Base-by-base conservation (phyloP, 1,284 basidiomycete genomes). In the Mycena sp. region DNA sequence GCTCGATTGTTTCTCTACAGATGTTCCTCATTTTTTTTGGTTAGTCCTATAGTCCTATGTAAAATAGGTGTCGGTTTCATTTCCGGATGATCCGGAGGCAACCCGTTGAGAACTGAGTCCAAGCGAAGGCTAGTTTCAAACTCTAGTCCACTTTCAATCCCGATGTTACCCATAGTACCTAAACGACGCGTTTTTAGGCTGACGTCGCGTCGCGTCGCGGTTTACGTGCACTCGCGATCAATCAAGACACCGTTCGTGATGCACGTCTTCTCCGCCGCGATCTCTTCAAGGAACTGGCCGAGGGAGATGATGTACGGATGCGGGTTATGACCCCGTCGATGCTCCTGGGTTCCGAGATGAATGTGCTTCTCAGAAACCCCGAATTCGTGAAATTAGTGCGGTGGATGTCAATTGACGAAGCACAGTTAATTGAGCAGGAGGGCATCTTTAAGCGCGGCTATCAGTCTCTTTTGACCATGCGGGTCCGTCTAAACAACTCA, bases 371-470 rank as follows among this genome's bases (percentile, higher is more conserved):
- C 30, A 44, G 38, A 26, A 25, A 38, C 19, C 14, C 26, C 11
- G 58, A 59, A 32, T 40, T 50, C 37, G 29, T 35, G 19, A 28
- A 23, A 4, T 10, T 21, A 4, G 49, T 67, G n/a, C 51, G 50
- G 5, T 66, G 64, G 64, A 32, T 66, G 37, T 40, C 61, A 12
- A 60, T 65, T 49, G 66, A 65, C 26, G 66, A 68, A 51, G 55
- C 46, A 10, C 60, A 68, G 46, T 55, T 68, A 3, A 41, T 55
- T 25, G 44, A 64, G 29, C 35, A 45, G 11, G 32, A 25, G 7
- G 50, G 64, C 11, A 23, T 52, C 14, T 68, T 68, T 45, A 4
- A 28, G 6, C 29, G 6, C 16, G 32, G 48, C 9, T 64, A 64
- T 37, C 14, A 54, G 32, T 35, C 32, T 14, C 32, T 35, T 35